A percentile compares a stretch with the other conserved stretches of the same genome.
phyloP scores from a whole-genome alignment of 2,329 filamentous ascomycete species.

The Aspergillus fijiensis region DNA sequence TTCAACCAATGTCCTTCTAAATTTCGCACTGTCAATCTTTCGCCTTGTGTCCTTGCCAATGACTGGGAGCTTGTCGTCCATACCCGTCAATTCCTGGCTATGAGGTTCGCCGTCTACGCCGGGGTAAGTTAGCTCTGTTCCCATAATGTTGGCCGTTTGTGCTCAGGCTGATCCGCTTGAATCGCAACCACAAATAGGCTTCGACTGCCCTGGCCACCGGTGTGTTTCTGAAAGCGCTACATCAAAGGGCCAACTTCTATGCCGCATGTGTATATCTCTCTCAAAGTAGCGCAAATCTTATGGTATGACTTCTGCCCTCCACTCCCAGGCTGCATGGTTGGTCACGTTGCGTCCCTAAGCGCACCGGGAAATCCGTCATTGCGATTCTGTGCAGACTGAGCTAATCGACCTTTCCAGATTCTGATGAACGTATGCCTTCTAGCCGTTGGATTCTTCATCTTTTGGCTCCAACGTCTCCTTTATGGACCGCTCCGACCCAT shows the following conservation, averaged over 20 bases:
- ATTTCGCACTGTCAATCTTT: not conserved
- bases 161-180: constrained; percentile 5
- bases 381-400: not conserved
- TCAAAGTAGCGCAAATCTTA: constrained; percentile 91
- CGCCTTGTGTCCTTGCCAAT: constrained; percentile 25
- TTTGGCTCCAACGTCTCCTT: constrained; percentile 82
- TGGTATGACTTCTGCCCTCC: constrained; percentile 54
- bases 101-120: constrained; percentile 53
- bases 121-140: constrained; percentile 43
- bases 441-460: constrained; percentile 75
- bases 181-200: constrained; percentile 52
- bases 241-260: constrained; percentile 96
- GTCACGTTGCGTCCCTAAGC: too few relatives aligned
- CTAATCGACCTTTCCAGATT: constrained; percentile 55
- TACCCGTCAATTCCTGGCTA: constrained; percentile 31
- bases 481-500: constrained; percentile 88
- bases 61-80: constrained; percentile 27
- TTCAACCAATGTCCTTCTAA: constrained; percentile 21
- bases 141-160: not conserved
- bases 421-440: constrained; percentile 88
- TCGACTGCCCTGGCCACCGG: constrained; percentile 80
- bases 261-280: constrained; percentile 95
- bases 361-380: not conserved
- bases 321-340: not conserved
- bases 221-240: constrained; percentile 86